Percentiles rank a stretch among this genome's conserved stretches.
These are phyloP conservation scores for Parasitella parasitica DNA, from an alignment of 371 early-diverging fungal species.

Conservation along the genomic window DNA sequence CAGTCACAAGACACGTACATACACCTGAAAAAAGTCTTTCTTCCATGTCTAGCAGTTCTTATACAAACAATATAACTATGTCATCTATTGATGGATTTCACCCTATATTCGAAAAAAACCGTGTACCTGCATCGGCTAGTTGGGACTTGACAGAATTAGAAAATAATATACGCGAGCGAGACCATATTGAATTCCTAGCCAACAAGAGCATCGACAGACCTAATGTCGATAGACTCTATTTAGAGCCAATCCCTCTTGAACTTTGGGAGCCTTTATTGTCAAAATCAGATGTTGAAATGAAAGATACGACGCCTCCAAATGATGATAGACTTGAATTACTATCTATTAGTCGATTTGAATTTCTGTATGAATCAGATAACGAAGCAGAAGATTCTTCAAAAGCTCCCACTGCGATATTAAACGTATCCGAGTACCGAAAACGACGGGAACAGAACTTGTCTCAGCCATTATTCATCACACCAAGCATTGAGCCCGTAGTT, in stretches of 20 bases:
- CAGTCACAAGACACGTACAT: no score
- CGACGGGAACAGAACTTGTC: not conserved
- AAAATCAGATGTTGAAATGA: not conserved
- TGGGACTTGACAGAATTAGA: not conserved
- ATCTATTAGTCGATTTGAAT: not conserved
- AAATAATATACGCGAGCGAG: not conserved
- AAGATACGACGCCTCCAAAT: not conserved
- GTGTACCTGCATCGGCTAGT: not conserved
- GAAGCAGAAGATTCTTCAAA: not conserved
- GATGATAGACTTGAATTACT: not conserved
- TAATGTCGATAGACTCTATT: not conserved
- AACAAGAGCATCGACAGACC: not conserved
- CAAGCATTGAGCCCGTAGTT: not conserved
- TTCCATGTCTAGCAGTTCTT: no score
- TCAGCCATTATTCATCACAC: not conserved
- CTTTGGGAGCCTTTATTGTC: not conserved
- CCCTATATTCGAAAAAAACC: not conserved
- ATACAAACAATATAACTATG: not conserved
- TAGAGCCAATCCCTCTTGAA: not conserved
- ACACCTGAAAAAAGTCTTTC: no score
- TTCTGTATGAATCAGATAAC: not conserved
- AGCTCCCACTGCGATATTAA: not conserved
- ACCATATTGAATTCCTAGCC: not conserved
- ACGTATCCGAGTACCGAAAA: not conserved
- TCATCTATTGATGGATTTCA: not conserved